A percentile compares a stretch with the other conserved stretches of the same genome.
phyloP scores from a whole-genome alignment of 306 rosid species.

The cucumber (Cucumis sativus) region Cucumber_9930_V3 NC_026657.2:12636501-12637000 shows the following conservation, averaged over 20 bases:
- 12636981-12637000: neutral
- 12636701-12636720: neutral
- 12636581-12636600: neutral
- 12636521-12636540: neutral
- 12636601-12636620: neutral
- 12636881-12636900: no score
- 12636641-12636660: neutral
- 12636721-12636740: neutral
- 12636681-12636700: neutral
- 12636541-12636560: neutral
- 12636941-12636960: neutral
- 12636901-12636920: no score
- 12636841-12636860: no score
- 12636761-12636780: neutral
- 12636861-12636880: no score
- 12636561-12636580: neutral
- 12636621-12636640: conserved; percentile 21
- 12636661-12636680: neutral
- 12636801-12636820: no score
- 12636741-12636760: neutral
- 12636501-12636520: neutral
- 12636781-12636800: neutral
- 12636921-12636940: no score
- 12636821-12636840: no score
- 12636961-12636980: neutral